Evolutionary conservation across 164 flowering plant species (phyloP).

Genomic region (Stephania japonica): DNA sequence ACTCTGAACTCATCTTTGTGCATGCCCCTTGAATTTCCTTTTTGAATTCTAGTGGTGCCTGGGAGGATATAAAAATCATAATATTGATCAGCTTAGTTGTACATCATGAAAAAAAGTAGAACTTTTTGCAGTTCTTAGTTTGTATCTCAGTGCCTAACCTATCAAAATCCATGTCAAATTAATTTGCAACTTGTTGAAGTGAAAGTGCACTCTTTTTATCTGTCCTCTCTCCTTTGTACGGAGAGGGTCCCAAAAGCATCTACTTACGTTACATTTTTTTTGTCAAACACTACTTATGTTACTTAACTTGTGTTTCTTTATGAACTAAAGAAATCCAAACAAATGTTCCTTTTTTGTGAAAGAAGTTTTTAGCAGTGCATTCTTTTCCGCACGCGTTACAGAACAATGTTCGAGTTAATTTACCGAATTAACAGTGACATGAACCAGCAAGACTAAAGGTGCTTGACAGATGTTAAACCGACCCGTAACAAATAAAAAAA

Average conservation of each 20-base stretch:
- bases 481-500: no score
- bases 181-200: background rate
- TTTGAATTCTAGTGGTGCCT: constrained; percentile 32
- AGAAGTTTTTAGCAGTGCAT: background rate
- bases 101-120: background rate
- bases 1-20: constrained; percentile 42
- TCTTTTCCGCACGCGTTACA: background rate
- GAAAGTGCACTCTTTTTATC: background rate
- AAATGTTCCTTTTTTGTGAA: background rate
- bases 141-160: background rate
- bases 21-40: constrained; percentile 38
- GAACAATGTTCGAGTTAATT: background rate
- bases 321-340: background rate
- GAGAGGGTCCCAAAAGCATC: background rate
- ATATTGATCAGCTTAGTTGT: background rate
- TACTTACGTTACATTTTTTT: background rate
- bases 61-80: background rate
- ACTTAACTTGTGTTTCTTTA: background rate
- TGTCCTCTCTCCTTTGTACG: background rate
- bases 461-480: no score
- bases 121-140: background rate
- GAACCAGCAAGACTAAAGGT: background rate
- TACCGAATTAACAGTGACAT: background rate
- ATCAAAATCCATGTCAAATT: background rate
- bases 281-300: background rate